phyloP scores from a whole-genome alignment of 2,329 filamentous ascomycete species.

The Fusarium annulatum region DNA sequence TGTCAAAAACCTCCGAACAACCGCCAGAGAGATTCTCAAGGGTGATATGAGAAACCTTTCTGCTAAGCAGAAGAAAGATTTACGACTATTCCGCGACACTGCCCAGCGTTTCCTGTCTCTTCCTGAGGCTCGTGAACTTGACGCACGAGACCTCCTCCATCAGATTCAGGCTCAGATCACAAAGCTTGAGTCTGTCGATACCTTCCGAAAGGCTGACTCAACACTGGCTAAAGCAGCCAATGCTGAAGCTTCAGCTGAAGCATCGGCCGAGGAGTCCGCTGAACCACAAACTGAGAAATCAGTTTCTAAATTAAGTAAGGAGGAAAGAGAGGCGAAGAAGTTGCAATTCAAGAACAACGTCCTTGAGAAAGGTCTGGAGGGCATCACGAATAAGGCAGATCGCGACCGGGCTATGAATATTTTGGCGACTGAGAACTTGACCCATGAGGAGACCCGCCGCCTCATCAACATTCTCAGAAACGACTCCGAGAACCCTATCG shows the following conservation, averaged over 20 bases:
- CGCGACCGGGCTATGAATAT: slow-evolving; percentile 48
- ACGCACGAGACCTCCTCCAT: slow-evolving; percentile 46
- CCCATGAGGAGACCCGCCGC: slow-evolving; percentile 63
- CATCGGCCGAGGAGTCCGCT: slow-evolving; percentile 20
- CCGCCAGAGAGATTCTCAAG: slow-evolving; percentile 50
- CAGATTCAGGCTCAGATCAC: slow-evolving; percentile 50
- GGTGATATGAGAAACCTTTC: slow-evolving; percentile 64
- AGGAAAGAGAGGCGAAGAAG: slow-evolving; percentile 35
- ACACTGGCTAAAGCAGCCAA: slow-evolving; percentile 5
- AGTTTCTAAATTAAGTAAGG: slow-evolving; percentile 28
- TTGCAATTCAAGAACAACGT: slow-evolving; percentile 47
- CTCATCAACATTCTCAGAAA: slow-evolving; percentile 68
- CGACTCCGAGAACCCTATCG: slow-evolving; percentile 79
- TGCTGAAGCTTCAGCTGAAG: neutral
- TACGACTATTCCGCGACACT: slow-evolving; percentile 77
- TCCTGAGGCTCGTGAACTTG: slow-evolving; percentile 47
- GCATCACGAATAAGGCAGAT: slow-evolving; percentile 48
- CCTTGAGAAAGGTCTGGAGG: slow-evolving; percentile 51
- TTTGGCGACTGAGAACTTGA: slow-evolving; percentile 49
- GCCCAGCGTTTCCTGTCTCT: slow-evolving; percentile 69
- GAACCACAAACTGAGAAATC: slow-evolving; percentile 5
- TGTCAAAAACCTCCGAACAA: slow-evolving; percentile 44
- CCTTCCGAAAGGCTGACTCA: slow-evolving; percentile 47
- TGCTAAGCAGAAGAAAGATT: slow-evolving; percentile 78
- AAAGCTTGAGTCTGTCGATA: slow-evolving; percentile 48